phyloP scores from a whole-genome alignment of 257 asterid genomes.

The Asclepias syriaca region DNA sequence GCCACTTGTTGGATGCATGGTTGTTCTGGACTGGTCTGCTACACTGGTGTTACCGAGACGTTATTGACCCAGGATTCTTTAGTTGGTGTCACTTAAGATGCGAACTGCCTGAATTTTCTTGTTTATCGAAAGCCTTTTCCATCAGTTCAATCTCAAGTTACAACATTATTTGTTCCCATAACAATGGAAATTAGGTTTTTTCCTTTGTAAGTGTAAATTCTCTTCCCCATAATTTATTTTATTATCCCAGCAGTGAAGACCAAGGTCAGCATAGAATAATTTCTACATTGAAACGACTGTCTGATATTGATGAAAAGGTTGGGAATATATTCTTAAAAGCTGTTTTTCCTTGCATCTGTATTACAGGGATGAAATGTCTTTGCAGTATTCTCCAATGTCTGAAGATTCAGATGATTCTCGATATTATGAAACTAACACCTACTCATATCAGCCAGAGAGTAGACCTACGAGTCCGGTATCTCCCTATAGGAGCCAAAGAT shows the following conservation, averaged over 20 bases:
- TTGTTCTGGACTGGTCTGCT: neutral
- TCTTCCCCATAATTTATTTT: neutral
- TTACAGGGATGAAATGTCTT: slow-evolving; percentile 77
- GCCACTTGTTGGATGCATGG: neutral
- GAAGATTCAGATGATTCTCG: slow-evolving; percentile 91
- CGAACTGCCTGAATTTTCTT: neutral
- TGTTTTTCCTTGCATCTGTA: neutral
- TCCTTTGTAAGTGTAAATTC: too few relatives aligned
- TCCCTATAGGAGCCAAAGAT: slow-evolving; percentile 74
- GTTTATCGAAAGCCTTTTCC: neutral
- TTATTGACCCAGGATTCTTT: neutral
- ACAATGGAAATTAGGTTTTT: too few relatives aligned
- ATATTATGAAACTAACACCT: slow-evolving; percentile 55
- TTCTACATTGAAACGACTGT: neutral
- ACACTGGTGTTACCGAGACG: neutral
- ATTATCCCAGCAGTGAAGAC: neutral
- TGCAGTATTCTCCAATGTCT: slow-evolving; percentile 91
- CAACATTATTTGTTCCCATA: neutral
- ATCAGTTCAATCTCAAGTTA: neutral
- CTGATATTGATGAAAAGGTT: neutral
- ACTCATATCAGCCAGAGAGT: slow-evolving; percentile 73
- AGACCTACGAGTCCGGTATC: slow-evolving; percentile 87
- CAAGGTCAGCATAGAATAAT: too few relatives aligned
- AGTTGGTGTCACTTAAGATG: neutral
- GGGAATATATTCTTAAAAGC: neutral